Evolutionary conservation across 2,329 filamentous ascomycete species (phyloP), one percentile per base, ranked within the genome.

Genomic region (Seiridium cupressi): DNA sequence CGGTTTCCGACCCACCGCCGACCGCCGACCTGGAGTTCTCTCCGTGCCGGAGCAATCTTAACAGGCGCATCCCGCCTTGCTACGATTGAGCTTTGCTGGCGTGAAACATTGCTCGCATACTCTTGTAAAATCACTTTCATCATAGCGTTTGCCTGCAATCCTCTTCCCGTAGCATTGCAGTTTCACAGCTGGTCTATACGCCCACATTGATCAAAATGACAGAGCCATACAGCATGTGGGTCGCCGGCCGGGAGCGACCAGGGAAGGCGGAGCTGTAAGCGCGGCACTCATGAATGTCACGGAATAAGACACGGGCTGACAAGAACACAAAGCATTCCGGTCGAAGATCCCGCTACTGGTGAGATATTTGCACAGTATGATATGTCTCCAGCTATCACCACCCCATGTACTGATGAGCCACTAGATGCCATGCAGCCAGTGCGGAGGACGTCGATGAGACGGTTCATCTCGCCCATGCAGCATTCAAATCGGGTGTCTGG

Each of bases 401-500:
- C 51, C 46, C 7, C 53, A 6, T 51, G 31, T n/a, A 40, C 13
- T 35, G 18, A 48, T n/a, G 11, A 8, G 6, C 10, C 13, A 53
- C n/a, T 32, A n/a, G 79, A 51, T 84, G 80, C 68, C 78, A 83
- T 63, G 72, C 77, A 4, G 81, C 82, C 26, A 81, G 80, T 2
- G 38, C 70, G 3, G 62, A 73, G 4, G 79, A 84, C 60, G 79
- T 83, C 13, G 71, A 78, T 6, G 59, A 72, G 10, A 70, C 76
- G 34, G 69, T 84, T 18, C 58, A 69, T 34, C 62, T 69, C 4
- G 81, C 81, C 44, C 77, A 84, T 57, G 64, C 66, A 8, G 70
- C 73, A 32, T 87, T 84, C 74, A 73, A 76, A 51, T 75, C 75
- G 0, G 84, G 85, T 18, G 59, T 77, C 42, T 89, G 85, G 86